Evolutionary conservation across 2,329 filamentous ascomycete species (phyloP), one percentile per base, ranked within the genome.

Genomic region (Diaporthe humulicola): DNA sequence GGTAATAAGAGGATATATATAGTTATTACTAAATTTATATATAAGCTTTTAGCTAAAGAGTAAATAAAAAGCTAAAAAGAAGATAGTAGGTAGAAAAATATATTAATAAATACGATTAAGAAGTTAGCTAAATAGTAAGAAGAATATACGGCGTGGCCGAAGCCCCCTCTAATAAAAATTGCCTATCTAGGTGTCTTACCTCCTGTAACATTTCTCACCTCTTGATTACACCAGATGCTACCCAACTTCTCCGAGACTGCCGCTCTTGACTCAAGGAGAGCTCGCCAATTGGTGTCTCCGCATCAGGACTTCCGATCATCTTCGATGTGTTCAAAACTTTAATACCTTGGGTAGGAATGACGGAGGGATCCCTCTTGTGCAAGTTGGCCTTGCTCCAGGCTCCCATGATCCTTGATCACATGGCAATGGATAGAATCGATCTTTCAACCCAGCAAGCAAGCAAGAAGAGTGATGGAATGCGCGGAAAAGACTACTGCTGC

Each of bases 371-470:
- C 15, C 22, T 14, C 45, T n/a, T n/a, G n/a, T 17, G 50, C 25
- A 2, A 6, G 25, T 52, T 17, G n/a, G n/a, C 28, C 50, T 15
- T 5, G 0, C 28, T n/a, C 25, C n/a, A 28, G 50, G n/a, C 48
- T 52, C 4, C n/a, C 4, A 52, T 1, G 50, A 52, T 28, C 50
- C 25, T 15, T 52, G n/a, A 25, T 28, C 12, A 14, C 28, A n/a
- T 52, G 50, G 15, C 7, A 17, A 52, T 52, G 14, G 10, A 3
- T 8, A 52, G 25, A 28, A 28, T 12, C 4, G 9, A 4, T 2
- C 4, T 52, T 10, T 0, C 50, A 15, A 28, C 1, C 10, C 25
- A 52, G 2, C n/a, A 7, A 8, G 0, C 1, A n/a, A 17, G 12
- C 4, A n/a, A n/a, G n/a, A n/a, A 52, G 50, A 25, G 3, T 14